phyloP scores from a whole-genome alignment of 441 rosid genomes.

The Euphorbia schlechtendalii region DNA sequence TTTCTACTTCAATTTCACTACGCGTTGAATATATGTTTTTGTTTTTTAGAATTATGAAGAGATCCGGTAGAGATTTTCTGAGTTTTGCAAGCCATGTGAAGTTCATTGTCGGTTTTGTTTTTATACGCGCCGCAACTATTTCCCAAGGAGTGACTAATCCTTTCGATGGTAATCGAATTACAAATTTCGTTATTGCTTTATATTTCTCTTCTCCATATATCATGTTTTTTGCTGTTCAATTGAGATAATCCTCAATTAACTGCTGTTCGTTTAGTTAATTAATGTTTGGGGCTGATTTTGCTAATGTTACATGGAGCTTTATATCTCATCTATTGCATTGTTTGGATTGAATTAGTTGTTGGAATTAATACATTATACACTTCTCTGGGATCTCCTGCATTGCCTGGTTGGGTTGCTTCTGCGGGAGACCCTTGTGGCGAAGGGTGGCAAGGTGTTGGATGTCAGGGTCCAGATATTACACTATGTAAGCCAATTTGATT shows the following conservation, averaged over 20 bases:
- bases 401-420: conserved; percentile 88
- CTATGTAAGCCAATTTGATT: conserved; percentile 41
- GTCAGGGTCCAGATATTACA: conserved; percentile 53
- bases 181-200: neutral
- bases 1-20: too few species aligned
- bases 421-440: conserved; percentile 98
- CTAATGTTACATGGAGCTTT: conserved; percentile 19
- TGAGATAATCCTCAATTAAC: neutral
- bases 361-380: conserved; percentile 68
- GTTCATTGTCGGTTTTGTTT: conserved; percentile 40
- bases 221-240: neutral
- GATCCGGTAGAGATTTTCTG: too few species aligned
- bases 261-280: neutral
- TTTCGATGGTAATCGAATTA: conserved; percentile 53
- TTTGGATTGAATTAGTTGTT: conserved; percentile 59
- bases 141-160: conserved; percentile 65
- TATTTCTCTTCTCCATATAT: too few species aligned
- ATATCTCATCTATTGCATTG: conserved; percentile 39
- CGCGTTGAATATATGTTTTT: too few species aligned
- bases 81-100: conserved; percentile 35
- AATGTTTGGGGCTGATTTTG: neutral
- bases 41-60: too few species aligned
- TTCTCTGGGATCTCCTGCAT: conserved; percentile 64
- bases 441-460: conserved; percentile 84
- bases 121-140: conserved; percentile 49